These are phyloP conservation scores for Aspergillus panamensis DNA, from an alignment of 495 filamentous ascomycete species.

Conservation along the genomic window DNA sequence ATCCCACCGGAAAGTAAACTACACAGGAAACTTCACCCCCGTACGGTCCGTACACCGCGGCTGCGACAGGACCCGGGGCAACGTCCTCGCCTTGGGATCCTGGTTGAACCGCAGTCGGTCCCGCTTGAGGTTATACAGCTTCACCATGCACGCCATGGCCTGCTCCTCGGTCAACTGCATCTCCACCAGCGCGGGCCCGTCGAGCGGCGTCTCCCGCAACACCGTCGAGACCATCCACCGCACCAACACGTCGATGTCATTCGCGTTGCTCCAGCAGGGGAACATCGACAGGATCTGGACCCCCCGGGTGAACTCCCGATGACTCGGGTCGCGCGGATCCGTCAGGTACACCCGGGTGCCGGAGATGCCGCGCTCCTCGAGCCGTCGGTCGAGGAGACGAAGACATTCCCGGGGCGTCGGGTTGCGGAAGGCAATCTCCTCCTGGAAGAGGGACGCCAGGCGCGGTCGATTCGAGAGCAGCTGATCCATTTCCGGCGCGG, in stretches of 20 bases:
- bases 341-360: slow-evolving; percentile 14
- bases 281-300: slow-evolving; percentile 24
- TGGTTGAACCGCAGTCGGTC: slow-evolving; percentile 23
- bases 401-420: slow-evolving; percentile 46
- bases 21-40: slow-evolving; percentile 20
- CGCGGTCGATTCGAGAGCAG: slow-evolving; percentile 59
- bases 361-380: slow-evolving; percentile 16
- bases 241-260: slow-evolving; percentile 17
- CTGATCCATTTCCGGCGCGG: slow-evolving; percentile 59
- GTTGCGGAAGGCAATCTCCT: slow-evolving; percentile 46
- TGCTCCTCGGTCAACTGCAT: slow-evolving; percentile 18
- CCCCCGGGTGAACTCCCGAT: slow-evolving; percentile 22
- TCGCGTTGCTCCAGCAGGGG: slow-evolving; percentile 23
- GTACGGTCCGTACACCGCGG: slow-evolving; percentile 17
- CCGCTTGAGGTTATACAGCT: slow-evolving; percentile 21
- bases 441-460: slow-evolving; percentile 58
- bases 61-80: slow-evolving; percentile 22
- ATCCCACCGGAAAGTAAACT: not conserved
- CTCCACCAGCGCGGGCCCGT: slow-evolving; percentile 2
- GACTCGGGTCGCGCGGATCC: slow-evolving; percentile 13
- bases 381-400: slow-evolving; percentile 33
- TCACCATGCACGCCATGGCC: slow-evolving; percentile 23
- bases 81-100: slow-evolving; percentile 19
- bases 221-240: slow-evolving; percentile 21
- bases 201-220: slow-evolving; percentile 15